phyloP scores from a whole-genome alignment of 768 basidiomycete genomes.

The Boletus huronensis region DNA sequence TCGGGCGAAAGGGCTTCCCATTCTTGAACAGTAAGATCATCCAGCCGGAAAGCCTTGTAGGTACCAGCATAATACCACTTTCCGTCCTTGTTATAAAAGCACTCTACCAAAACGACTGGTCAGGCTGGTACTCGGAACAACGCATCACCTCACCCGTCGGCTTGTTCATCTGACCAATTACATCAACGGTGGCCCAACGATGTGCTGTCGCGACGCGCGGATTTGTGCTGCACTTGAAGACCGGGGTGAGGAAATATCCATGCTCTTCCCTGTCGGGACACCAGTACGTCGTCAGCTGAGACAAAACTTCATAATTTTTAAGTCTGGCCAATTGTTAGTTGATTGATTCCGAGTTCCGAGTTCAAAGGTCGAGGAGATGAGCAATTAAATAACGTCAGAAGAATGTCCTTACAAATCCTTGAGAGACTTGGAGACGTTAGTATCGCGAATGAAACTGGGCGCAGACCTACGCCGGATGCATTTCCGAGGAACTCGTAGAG shows the following conservation, averaged over 20 bases:
- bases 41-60: slow-evolving; percentile 64
- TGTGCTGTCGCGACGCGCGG: slow-evolving; percentile 74
- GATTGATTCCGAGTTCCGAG: neutral
- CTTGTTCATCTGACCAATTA: slow-evolving; percentile 53
- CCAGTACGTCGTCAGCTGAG: slow-evolving; percentile 69
- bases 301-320: slow-evolving; percentile 62
- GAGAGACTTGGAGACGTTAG: slow-evolving; percentile 42
- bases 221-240: slow-evolving; percentile 78
- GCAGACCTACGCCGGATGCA: slow-evolving; percentile 49
- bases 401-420: slow-evolving; percentile 48
- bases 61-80: slow-evolving; percentile 84
- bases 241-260: slow-evolving; percentile 69
- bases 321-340: slow-evolving; percentile 41
- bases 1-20: slow-evolving; percentile 66
- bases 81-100: slow-evolving; percentile 77
- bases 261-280: slow-evolving; percentile 82
- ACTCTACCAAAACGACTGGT: slow-evolving; percentile 44
- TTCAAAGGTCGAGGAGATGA: neutral
- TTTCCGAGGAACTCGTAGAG: slow-evolving; percentile 67
- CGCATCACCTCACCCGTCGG: slow-evolving; percentile 50
- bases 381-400: neutral
- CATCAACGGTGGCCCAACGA: slow-evolving; percentile 66
- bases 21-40: slow-evolving; percentile 62
- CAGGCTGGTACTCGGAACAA: neutral
- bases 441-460: neutral